Percentiles rank a stretch among this genome's conserved stretches.
phyloP scores from a whole-genome alignment of 495 filamentous ascomycete species.

The Xeromyces bisporus region DNA sequence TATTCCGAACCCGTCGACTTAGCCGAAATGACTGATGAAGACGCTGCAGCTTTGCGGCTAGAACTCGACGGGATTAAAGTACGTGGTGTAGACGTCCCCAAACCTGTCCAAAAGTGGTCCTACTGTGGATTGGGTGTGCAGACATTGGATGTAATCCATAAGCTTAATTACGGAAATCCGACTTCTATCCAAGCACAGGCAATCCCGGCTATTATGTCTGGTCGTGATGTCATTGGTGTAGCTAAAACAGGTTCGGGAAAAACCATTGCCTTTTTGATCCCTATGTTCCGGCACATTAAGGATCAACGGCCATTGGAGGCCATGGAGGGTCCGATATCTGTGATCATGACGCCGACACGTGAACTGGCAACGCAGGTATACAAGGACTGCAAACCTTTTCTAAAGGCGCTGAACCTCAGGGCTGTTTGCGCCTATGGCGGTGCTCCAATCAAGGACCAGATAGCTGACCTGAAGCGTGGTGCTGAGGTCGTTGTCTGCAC shows the following conservation, averaged over 20 bases:
- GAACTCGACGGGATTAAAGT: slow-evolving; percentile 95
- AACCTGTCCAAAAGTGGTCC: slow-evolving; percentile 90
- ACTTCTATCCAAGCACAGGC: slow-evolving; percentile 94
- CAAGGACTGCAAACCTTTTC: slow-evolving; percentile 80
- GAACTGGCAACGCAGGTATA: slow-evolving; percentile 93
- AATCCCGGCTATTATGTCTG: slow-evolving; percentile 88
- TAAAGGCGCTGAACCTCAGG: slow-evolving; percentile 77
- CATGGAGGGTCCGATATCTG: slow-evolving; percentile 69
- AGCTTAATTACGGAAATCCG: slow-evolving; percentile 70
- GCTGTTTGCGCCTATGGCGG: slow-evolving; percentile 94
- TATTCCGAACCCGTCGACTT: slow-evolving; percentile 82
- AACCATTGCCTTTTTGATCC: slow-evolving; percentile 84
- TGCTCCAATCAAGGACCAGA: slow-evolving; percentile 93
- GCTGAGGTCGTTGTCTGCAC: slow-evolving; percentile 93
- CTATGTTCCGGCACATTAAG: slow-evolving; percentile 96
- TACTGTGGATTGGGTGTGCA: slow-evolving; percentile 81
- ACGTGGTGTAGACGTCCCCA: slow-evolving; percentile 67
- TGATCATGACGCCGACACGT: slow-evolving; percentile 90
- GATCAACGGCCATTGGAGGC: slow-evolving; percentile 73
- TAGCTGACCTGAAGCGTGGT: slow-evolving; percentile 86
- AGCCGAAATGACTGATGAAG: slow-evolving; percentile 68
- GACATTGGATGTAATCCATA: slow-evolving; percentile 73
- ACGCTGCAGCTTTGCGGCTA: slow-evolving; percentile 61
- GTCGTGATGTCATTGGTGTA: slow-evolving; percentile 87
- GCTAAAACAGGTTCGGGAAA: slow-evolving; percentile 99